Percentiles rank a stretch among this genome's conserved stretches.
These are phyloP conservation scores for Mallotus repandus DNA, from an alignment of 441 rosid species.

Conservation along the genomic window DNA sequence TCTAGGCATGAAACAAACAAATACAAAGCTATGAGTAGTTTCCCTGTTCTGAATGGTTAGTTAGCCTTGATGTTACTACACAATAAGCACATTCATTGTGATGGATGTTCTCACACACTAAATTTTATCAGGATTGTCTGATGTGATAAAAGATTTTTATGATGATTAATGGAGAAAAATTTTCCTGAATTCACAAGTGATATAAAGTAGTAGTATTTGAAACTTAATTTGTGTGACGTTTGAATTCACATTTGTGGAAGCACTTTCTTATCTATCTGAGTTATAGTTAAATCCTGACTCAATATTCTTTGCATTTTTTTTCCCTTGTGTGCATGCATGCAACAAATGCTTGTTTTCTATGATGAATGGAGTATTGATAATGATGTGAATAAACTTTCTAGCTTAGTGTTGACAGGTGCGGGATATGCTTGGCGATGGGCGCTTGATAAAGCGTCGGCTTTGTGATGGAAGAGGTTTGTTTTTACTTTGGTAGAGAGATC, in stretches of 20 bases:
- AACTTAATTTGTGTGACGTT: neutral
- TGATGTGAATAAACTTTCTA: conserved; percentile 27
- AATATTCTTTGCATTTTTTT: neutral
- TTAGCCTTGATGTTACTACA: neutral
- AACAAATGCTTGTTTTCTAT: conserved; percentile 2
- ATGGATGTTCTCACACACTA: neutral
- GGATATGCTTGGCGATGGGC: conserved; percentile 99
- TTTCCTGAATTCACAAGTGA: neutral
- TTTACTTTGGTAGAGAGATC: neutral
- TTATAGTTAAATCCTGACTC: neutral
- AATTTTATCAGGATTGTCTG: neutral
- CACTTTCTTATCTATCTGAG: neutral
- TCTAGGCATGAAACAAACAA: conserved; percentile 6
- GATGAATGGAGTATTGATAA: conserved; percentile 4
- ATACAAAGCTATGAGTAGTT: neutral
- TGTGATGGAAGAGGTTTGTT: conserved; percentile 82
- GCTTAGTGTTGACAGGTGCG: conserved; percentile 67
- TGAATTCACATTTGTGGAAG: neutral
- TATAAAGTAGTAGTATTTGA: neutral
- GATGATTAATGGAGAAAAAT: neutral
- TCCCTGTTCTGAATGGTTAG: neutral
- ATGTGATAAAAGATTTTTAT: neutral
- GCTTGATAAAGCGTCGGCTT: conserved; percentile 88
- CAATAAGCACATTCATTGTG: neutral
- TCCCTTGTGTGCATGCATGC: neutral